Conservation (phyloP, 2,329 filamentous ascomycete species). For the Amauroascus verrucosus region DNA sequence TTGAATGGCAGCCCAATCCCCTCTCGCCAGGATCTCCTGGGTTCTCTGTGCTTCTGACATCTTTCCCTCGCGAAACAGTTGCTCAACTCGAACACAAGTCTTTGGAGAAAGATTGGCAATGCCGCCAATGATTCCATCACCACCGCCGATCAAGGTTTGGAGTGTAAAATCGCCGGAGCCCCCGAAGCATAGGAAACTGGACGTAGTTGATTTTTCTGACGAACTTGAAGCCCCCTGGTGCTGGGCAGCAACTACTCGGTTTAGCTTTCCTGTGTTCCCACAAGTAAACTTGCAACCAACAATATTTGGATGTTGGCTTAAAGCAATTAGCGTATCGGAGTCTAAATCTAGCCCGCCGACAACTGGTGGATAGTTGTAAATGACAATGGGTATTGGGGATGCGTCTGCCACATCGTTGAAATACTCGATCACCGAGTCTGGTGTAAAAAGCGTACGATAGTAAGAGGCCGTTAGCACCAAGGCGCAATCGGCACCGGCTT, state of each 20-base stretch:
- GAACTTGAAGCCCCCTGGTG: slow-evolving; percentile 1
- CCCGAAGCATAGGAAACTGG: slow-evolving; percentile 56
- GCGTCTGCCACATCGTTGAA: slow-evolving; percentile 64
- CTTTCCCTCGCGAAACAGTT: slow-evolving; percentile 52
- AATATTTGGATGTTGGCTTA: slow-evolving; percentile 73
- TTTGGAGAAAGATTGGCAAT: slow-evolving; percentile 61
- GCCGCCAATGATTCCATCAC: slow-evolving; percentile 61
- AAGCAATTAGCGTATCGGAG: slow-evolving; percentile 70
- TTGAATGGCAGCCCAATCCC: slow-evolving; percentile 60
- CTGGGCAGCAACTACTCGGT: slow-evolving; percentile 47
- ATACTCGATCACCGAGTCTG: slow-evolving; percentile 62
- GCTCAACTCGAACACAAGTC: slow-evolving; percentile 51
- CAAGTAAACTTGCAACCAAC: slow-evolving; percentile 87
- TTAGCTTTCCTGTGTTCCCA: slow-evolving; percentile 81
- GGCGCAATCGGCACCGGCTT: slow-evolving; percentile 67
- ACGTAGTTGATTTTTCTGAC: background rate
- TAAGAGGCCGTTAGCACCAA: slow-evolving; percentile 73
- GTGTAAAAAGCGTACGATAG: slow-evolving; percentile 67
- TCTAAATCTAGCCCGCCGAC: slow-evolving; percentile 83
- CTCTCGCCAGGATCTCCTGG: slow-evolving; percentile 55
- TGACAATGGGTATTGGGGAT: slow-evolving; percentile 64
- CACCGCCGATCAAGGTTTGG: slow-evolving; percentile 59
- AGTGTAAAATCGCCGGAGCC: slow-evolving; percentile 66
- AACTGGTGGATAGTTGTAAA: slow-evolving; percentile 88
- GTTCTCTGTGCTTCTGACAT: slow-evolving; percentile 51